Evolutionary conservation across 148 eudicot species (phyloP), one percentile per base, ranked within the genome.

Genomic region (Fagopyrum esculentum): DNA sequence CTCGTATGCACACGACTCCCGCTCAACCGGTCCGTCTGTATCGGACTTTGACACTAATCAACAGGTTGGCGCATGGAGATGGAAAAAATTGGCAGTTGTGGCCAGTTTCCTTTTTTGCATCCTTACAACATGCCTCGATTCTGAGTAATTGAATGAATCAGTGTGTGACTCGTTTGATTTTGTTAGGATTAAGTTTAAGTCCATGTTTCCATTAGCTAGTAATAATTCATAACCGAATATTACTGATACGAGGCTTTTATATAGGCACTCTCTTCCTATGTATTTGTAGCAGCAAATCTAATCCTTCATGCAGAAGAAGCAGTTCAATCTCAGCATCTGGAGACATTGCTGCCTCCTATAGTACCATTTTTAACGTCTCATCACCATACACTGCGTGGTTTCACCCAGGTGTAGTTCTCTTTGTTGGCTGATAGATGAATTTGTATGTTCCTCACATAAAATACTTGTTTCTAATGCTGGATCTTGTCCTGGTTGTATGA

Each of bases 181-280:
- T 22, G 26, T 22, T 22, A 22, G 26, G 26, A 22, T 22, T 22
- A 22, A 22, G 26, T 22, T 22, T n/a, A 46, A 71, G 49, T 72
- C 22, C 29, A 8, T 71, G 51, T 15, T 80, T 47, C 45, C 44
- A 35, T 76, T 29, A 6, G 71, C 71, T 66, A 35, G 40, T 35
- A 35, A 40, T 29, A 35, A 35, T 66, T 15, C 71, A 66, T 43
- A 40, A 35, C 47, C 45, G 13, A n/a, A 12, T 66, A 66, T 43
- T 9, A 40, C 12, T 66, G 47, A 66, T 40, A 45, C 35, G 30
- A 4, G 46, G 3, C 46, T 66, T 77, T 73, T 75, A 17, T 84
- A 75, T 72, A 93, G 98, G 98, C 98, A 77, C 92, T 94, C 70
- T 91, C 98, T 49, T 94, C 98, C 4, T 94, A 95, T 84, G 97